Evolutionary conservation across 768 basidiomycete genomes (phyloP).

Genomic region (Russula emetica): DNA sequence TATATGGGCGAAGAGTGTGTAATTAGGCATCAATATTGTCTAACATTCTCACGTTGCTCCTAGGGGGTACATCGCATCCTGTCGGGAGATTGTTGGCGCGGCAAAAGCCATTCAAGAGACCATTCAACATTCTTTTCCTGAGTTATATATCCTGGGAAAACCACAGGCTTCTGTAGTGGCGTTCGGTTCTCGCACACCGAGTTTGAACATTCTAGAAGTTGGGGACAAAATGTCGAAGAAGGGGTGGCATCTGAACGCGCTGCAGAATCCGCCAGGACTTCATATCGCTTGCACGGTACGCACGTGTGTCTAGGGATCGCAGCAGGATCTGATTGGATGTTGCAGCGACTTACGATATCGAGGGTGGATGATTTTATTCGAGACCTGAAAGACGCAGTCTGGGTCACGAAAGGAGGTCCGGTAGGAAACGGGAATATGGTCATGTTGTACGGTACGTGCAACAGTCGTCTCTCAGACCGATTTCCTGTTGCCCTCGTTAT

Average conservation of each 20-base stretch:
- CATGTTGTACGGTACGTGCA: slow-evolving; percentile 71
- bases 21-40: background rate
- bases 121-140: slow-evolving; percentile 66
- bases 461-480: background rate
- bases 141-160: slow-evolving; percentile 84
- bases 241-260: slow-evolving; percentile 91
- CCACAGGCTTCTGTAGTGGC: slow-evolving; percentile 90
- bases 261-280: slow-evolving; percentile 72
- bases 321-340: slow-evolving; percentile 8
- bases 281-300: slow-evolving; percentile 94
- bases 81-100: slow-evolving; percentile 72
- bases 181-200: slow-evolving; percentile 53
- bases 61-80: slow-evolving; percentile 87
- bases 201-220: slow-evolving; percentile 76
- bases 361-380: slow-evolving; percentile 73
- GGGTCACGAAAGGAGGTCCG: slow-evolving; percentile 61
- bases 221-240: slow-evolving; percentile 81
- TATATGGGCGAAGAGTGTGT: slow-evolving; percentile 82
- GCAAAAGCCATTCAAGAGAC: slow-evolving; percentile 64
- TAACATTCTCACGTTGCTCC: slow-evolving; percentile 7
- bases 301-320: background rate
- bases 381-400: slow-evolving; percentile 76
- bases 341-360: slow-evolving; percentile 72
- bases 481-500: background rate
- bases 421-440: slow-evolving; percentile 85